Evolutionary conservation across 2,329 filamentous ascomycete species (phyloP).

Genomic region (Metarhizium sp.): DNA sequence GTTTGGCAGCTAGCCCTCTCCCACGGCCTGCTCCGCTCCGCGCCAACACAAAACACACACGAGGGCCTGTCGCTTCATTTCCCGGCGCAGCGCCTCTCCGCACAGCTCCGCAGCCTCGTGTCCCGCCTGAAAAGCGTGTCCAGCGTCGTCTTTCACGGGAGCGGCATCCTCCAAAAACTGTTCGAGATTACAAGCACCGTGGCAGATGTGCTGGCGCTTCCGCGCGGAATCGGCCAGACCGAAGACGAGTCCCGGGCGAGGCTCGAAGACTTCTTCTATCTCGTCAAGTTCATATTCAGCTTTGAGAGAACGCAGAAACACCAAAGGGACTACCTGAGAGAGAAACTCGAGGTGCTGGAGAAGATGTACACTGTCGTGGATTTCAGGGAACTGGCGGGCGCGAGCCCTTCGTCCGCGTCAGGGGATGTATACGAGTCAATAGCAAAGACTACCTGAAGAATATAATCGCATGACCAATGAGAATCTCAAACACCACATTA

Average conservation of each 20-base stretch:
- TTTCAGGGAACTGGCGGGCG: conserved; percentile 16
- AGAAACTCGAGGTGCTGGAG: conserved; percentile 27
- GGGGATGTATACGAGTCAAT: conserved; percentile 3
- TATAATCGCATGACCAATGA: background rate
- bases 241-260: conserved; percentile 35
- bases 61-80: conserved; percentile 30
- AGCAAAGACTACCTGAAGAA: conserved; percentile 1
- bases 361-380: conserved; percentile 20
- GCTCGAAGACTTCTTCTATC: conserved; percentile 43
- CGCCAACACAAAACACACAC: conserved; percentile 21
- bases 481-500: too few relatives aligned
- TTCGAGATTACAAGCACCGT: conserved; percentile 53
- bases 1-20: conserved; percentile 33
- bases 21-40: conserved; percentile 26
- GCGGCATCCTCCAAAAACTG: conserved; percentile 47
- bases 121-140: conserved; percentile 23
- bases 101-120: conserved; percentile 28
- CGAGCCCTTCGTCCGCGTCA: conserved; percentile 11
- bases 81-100: conserved; percentile 27
- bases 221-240: conserved; percentile 26
- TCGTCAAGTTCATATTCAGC: conserved; percentile 39
- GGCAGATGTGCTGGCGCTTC: conserved; percentile 46
- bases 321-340: conserved; percentile 30
- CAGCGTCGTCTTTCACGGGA: conserved; percentile 45
- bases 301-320: conserved; percentile 37